phyloP scores from a whole-genome alignment of 345 rosid genomes.

The Arabidopsis arenosa region DNA sequence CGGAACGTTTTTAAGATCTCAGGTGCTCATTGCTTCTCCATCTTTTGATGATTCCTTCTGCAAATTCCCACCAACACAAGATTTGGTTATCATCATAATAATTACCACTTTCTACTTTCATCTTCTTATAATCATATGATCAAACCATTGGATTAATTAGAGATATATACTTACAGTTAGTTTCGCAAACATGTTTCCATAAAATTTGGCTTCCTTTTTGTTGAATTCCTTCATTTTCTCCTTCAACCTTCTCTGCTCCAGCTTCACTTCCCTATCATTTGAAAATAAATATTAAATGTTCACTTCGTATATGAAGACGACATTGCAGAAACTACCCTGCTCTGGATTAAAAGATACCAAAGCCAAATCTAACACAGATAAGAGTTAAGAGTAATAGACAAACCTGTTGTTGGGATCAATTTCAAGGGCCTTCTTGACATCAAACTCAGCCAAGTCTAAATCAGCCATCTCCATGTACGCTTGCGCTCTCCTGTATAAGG shows the following conservation, averaged over 20 bases:
- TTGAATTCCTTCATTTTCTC: constrained; percentile 83
- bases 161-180: constrained; percentile 50
- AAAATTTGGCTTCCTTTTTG: constrained; percentile 84
- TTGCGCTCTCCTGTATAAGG: constrained; percentile 79
- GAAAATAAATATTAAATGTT: not conserved
- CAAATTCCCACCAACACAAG: constrained; percentile 11
- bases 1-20: not conserved
- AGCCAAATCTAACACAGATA: no score
- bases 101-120: not conserved
- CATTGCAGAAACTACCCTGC: not conserved
- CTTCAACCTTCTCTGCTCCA: constrained; percentile 75
- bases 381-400: not conserved
- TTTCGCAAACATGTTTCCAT: constrained; percentile 84
- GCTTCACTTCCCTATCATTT: constrained; percentile 77
- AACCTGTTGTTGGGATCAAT: constrained; percentile 82
- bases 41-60: constrained; percentile 55
- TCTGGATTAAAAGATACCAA: not conserved
- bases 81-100: not conserved
- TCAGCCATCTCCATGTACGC: constrained; percentile 74
- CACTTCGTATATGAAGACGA: not conserved
- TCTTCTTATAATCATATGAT: not conserved
- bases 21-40: constrained; percentile 23
- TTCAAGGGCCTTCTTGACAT: constrained; percentile 83
- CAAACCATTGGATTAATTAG: constrained; percentile 34
- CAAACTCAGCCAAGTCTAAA: constrained; percentile 81